Evolutionary conservation across 163 green algal genomes (phyloP), one percentile per base, ranked within the genome.

Genomic region (Scenedesmus sp.): DNA sequence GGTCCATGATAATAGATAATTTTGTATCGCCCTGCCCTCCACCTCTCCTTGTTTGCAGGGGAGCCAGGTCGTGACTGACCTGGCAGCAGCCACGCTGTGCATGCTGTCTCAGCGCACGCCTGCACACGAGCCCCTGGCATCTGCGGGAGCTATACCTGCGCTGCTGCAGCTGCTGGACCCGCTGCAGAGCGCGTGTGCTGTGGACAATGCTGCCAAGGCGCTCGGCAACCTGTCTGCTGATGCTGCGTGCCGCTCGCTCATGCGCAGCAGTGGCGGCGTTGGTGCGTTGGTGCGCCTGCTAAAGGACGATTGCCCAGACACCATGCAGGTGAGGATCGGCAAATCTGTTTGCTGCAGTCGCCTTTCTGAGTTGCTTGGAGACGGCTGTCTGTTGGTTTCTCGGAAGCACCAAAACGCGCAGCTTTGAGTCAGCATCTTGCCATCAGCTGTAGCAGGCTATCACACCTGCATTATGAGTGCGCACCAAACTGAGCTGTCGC

Each of bases 281-380:
- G 94, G 94, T 5, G 93, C 93, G 34, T 90, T 96, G 60, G 90
- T 94, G 77, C 93, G 94, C 9, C 86, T 96, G 92, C 90, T 96
- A 73, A 92, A 92, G 16, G 62, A 82, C 26, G 94, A 96, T 87
- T 94, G 93, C 82, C 90, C 95, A 56, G 85, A 67, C 18, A 77
- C 87, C 0, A 94, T 94, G 86, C 94, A 94, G 82, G 91, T 92
- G 62, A 7, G 91, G n/a, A 59, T 8, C n/a, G 0, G 10, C 55
- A 74, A 6, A 56, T 23, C 5, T 6, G 8, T 23, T 12, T 18
- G 4, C 66, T 55, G 10, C 12, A 46, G 34, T 46, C 10, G 4
- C 34, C 4, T 55, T 15, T 20, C 34, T 84, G 77, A 83, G 56
- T 23, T 84, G 77, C 3, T 83, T 46, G 34, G 74, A 57, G 15